Conservation (phyloP, 805 yeast genomes). For the Yamadazyma olivae region DNA sequence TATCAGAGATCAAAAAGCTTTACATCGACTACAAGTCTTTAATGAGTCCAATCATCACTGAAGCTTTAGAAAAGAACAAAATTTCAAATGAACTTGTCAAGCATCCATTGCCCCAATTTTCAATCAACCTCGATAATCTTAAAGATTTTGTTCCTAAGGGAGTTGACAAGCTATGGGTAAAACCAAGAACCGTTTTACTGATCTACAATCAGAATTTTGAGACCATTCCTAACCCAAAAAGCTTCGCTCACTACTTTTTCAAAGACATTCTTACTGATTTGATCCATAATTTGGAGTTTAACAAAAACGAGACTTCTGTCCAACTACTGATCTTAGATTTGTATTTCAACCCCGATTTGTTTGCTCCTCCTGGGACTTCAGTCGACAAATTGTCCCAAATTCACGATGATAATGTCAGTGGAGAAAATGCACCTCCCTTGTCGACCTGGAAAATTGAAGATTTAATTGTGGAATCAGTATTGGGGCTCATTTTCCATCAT, state of each 20-base stretch:
- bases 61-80: constrained; percentile 30
- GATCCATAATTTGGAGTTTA: constrained; percentile 79
- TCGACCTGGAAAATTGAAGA: constrained; percentile 93
- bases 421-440: constrained; percentile 39
- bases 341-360: constrained; percentile 59
- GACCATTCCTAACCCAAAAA: constrained; percentile 48
- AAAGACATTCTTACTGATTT: constrained; percentile 76
- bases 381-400: constrained; percentile 59
- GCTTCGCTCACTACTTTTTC: constrained; percentile 50
- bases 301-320: constrained; percentile 80
- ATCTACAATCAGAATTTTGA: constrained; percentile 58
- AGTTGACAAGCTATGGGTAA: constrained; percentile 64
- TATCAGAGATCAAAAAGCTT: constrained; percentile 30
- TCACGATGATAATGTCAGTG: constrained; percentile 38
- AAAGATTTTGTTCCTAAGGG: constrained; percentile 17
- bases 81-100: constrained; percentile 38
- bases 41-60: constrained; percentile 30
- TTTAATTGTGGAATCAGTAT: constrained; percentile 76
- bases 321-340: constrained; percentile 73
- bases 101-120: constrained; percentile 39
- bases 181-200: constrained; percentile 59
- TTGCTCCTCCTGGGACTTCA: constrained; percentile 64
- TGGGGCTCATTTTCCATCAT: constrained; percentile 78
- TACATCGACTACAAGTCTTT: constrained; percentile 32
- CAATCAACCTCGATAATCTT: constrained; percentile 13